Conservation (phyloP, 177 flowering plant species). For the Vitis hybrid region DNA sequence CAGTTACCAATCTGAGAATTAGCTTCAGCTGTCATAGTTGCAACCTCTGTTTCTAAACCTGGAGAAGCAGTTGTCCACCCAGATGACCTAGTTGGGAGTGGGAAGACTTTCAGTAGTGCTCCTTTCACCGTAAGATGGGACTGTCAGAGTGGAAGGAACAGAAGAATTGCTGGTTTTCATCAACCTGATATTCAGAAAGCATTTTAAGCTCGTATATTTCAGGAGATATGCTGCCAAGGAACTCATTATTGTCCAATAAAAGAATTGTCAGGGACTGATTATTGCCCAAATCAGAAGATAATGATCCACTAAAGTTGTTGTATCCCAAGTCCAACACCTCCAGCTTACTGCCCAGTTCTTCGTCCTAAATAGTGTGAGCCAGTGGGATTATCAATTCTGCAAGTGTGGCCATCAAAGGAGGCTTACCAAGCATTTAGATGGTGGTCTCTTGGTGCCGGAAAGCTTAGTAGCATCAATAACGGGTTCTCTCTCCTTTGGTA, state of each 20-base stretch:
- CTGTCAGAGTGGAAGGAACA: slow-evolving; percentile 14
- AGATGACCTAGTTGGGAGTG: slow-evolving; percentile 6
- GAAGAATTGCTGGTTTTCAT: slow-evolving; percentile 29
- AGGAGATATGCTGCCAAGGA: slow-evolving; percentile 31
- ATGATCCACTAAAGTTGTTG: slow-evolving; percentile 59
- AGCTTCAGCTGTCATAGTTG: too few relatives aligned
- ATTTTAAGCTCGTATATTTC: slow-evolving; percentile 28
- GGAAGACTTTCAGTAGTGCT: slow-evolving; percentile 22
- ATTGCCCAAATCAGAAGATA: slow-evolving; percentile 47
- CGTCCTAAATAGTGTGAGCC: slow-evolving; percentile 8
- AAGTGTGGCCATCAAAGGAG: slow-evolving; percentile 27
- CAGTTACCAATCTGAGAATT: too few relatives aligned
- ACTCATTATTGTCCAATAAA: slow-evolving; percentile 46
- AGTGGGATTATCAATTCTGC: slow-evolving; percentile 34
- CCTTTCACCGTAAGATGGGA: slow-evolving; percentile 13
- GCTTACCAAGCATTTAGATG: slow-evolving; percentile 31
- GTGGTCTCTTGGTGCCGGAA: slow-evolving; percentile 54
- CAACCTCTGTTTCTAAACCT: too few relatives aligned
- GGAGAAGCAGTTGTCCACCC: too few relatives aligned
- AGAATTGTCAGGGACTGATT: slow-evolving; percentile 41
- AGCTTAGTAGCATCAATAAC: slow-evolving; percentile 28
- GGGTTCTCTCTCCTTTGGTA: slow-evolving; percentile 35
- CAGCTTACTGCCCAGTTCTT: slow-evolving; percentile 18
- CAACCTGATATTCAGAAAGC: slow-evolving; percentile 43
- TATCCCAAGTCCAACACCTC: slow-evolving; percentile 62